Evolutionary conservation across 345 rosid genomes (phyloP).

Genomic region (Melaleuca quinquenervia): DNA sequence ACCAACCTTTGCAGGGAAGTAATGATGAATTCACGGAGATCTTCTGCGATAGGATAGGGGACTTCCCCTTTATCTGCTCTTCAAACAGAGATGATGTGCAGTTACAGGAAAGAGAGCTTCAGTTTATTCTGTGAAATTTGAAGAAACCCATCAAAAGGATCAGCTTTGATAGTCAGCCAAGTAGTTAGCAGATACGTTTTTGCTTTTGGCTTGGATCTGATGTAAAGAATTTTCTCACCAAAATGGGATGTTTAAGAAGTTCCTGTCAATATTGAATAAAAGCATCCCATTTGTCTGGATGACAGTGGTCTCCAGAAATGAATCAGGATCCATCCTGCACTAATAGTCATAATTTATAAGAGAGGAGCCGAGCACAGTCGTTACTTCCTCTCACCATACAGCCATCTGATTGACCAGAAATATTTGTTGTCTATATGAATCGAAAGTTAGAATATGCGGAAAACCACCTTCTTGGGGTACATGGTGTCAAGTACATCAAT

Average conservation of each 20-base stretch:
- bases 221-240: not conserved
- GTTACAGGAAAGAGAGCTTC: constrained; percentile 19
- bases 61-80: constrained; percentile 9
- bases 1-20: constrained; percentile 1
- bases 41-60: constrained; percentile 18
- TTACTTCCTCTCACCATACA: not conserved
- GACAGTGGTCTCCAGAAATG: not conserved
- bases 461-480: not conserved
- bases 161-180: not conserved
- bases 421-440: not conserved
- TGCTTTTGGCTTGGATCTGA: not conserved
- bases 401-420: not conserved
- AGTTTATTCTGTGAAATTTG: constrained; percentile 14
- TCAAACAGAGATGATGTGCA: constrained; percentile 7
- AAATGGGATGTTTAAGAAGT: not conserved
- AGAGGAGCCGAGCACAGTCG: not conserved
- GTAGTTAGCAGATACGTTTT: not conserved
- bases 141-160: not conserved
- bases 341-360: not conserved
- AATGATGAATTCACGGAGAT: constrained; percentile 31
- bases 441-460: not conserved
- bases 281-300: not conserved
- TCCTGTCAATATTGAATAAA: not conserved
- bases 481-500: not conserved
- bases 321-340: not conserved